phyloP scores from a whole-genome alignment of 257 asterid species.

The Solanum appendiculatum region DNA sequence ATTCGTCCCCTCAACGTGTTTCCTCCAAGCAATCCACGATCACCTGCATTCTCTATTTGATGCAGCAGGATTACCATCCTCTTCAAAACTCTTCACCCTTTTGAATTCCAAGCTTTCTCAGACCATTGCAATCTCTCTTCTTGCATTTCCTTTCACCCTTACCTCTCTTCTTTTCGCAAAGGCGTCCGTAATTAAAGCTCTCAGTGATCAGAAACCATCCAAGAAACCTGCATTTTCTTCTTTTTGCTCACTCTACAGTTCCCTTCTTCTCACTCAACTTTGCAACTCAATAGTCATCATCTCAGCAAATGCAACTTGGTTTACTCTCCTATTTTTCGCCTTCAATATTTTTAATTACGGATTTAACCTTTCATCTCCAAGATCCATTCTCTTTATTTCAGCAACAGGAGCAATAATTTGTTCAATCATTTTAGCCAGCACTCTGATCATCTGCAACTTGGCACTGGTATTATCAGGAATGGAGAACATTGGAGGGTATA shows the following conservation, averaged over 20 bases:
- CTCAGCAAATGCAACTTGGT: conserved; percentile 62
- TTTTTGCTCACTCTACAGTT: conserved; percentile 20
- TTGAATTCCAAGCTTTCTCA: conserved; percentile 64
- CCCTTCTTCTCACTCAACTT: conserved; percentile 42
- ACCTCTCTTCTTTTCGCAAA: conserved; percentile 64
- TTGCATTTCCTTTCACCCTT: conserved; percentile 51
- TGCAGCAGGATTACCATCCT: conserved; percentile 63
- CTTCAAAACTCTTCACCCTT: conserved; percentile 43
- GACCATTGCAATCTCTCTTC: conserved; percentile 35
- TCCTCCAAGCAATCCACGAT: conserved; percentile 26
- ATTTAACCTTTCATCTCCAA: conserved; percentile 27
- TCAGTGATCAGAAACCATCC: conserved; percentile 3
- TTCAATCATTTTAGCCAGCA: conserved; percentile 64
- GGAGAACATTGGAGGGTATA: conserved; percentile 32
- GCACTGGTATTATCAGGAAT: conserved; percentile 34
- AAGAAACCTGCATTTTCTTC: background rate
- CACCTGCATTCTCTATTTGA: conserved; percentile 39
- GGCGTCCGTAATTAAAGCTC: conserved; percentile 25
- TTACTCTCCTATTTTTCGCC: conserved; percentile 27
- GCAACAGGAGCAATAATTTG: conserved; percentile 41
- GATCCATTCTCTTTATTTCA: conserved; percentile 27
- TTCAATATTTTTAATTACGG: conserved; percentile 24
- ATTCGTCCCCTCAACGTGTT: conserved; percentile 30
- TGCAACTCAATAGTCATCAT: conserved; percentile 45
- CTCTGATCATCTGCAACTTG: conserved; percentile 33